Evolutionary conservation across 768 basidiomycete genomes (phyloP), one percentile per base, ranked within the genome.

Genomic region (Podaxis carcinomalis): DNA sequence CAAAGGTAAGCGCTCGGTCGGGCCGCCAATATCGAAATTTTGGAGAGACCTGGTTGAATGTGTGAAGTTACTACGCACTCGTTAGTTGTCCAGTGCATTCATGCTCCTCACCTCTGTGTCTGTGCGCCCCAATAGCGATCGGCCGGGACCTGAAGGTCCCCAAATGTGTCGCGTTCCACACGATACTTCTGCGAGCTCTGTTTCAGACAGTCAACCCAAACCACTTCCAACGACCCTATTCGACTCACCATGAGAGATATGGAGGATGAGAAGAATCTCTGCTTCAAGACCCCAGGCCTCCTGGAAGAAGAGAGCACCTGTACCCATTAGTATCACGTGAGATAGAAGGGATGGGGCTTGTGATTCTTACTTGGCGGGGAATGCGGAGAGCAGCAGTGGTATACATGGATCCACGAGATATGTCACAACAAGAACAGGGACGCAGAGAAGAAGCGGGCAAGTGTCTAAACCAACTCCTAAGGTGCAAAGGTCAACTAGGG

Each of bases 11-110:
- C 95, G 87, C 73, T 99, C 97, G 1, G 93, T 79, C 19, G 91
- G 88, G 19, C 97, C 97, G 61, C 97, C 97, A 67, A 99, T 99
- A 71, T 99, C 95, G 67, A 99, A 99, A 75, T 99, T 99, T 74
- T 95, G 91, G 63, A 98, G 79, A 19, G 94, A 96, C 49, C 93
- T 93, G 66, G 3, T 13, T 27, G 19, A 5, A 40, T 56, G 47
- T 56, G 47, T 25, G 27, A 53, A 37, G 19, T 27, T 51, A 32
- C 36, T 35, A 42, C 42, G 14, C 49, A 40, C 21, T 56, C 25
- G 28, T 25, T 32, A 32, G 49, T 28, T 13, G 28, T 62, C 35
- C 21, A 37, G 60, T 56, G 27, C 39, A 46, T 27, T 19, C 11
- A 47, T 46, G 25, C 35, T 6, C 70, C 76, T 23, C 66, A 90